Evolutionary conservation across 306 rosid species (phyloP).

Genomic region (Prunus mongolica): DNA sequence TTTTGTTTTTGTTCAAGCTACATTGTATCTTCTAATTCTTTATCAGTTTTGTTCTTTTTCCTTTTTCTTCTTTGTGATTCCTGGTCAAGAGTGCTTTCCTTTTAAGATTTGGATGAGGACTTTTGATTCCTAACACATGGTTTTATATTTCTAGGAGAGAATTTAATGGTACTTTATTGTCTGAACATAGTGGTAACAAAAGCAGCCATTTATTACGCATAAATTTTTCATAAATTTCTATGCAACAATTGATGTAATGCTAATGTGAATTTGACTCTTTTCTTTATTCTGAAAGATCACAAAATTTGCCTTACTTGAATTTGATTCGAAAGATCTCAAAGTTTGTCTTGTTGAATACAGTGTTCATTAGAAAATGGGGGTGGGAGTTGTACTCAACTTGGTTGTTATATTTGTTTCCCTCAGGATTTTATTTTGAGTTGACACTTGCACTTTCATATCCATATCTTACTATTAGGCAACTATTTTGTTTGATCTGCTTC

Average conservation of each 20-base stretch:
- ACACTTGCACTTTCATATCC: not conserved
- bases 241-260: not conserved
- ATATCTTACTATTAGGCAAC: not conserved
- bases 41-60: not conserved
- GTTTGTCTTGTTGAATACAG: not conserved
- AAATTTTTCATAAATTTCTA: not conserved
- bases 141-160: not conserved
- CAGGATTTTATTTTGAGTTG: not conserved
- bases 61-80: not conserved
- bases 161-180: not conserved
- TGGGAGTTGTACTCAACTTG: not conserved
- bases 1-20: not conserved
- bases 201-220: not conserved
- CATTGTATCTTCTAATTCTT: not conserved
- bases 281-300: not conserved
- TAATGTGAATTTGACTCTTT: not conserved
- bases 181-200: not conserved
- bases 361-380: not conserved
- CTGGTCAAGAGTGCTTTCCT: not conserved
- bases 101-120: not conserved
- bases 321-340: not conserved
- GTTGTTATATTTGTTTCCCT: not conserved
- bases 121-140: not conserved
- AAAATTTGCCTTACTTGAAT: not conserved
- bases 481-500: not conserved